Evolutionary conservation across 208 protist genomes (phyloP), one percentile per base, ranked within the genome.

Genomic region (Leishmania braziliensis): DNA sequence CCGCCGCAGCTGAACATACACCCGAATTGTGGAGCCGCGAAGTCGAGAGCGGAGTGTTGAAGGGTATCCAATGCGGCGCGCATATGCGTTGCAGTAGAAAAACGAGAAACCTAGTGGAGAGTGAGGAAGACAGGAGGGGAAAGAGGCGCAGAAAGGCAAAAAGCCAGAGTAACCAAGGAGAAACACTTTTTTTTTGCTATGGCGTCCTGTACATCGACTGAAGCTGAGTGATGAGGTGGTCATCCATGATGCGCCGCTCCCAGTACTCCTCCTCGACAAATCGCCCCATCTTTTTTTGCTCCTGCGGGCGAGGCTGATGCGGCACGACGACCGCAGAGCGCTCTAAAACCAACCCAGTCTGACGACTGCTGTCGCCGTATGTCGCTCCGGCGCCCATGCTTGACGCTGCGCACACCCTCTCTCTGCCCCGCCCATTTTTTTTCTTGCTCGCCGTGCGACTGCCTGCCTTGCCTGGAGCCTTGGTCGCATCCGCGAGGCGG

Each of bases 211-310:
- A 86, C 78, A 86, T 82, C 1, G 36, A 62, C 54, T 86, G 78
- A 0, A 89, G 80, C 78, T 80, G 77, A n/a, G 65, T 72, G 48
- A 93, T 87, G 53, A 93, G 83, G 62, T 84, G 75, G 62, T 86
- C 81, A 72, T 93, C 90, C 33, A 88, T 77, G 18, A 75, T 76
- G 39, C 69, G 65, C 23, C 85, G 84, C 54, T 84, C 84, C 58
- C 51, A 73, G 81, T 90, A 92, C 39, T 92, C 86, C 29, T 92
- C 89, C 79, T 88, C 84, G 9, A 90, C 51, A n/a, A 77, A 74
- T 46, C 84, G 82, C 66, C 87, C 89, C 36, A 92, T 53, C 29
- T 85, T 80, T 73, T 88, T 92, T 5, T 72, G 80, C 77, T 23
- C 63, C 10, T 75, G 72, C 5, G 73, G 20, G 3, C 46, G 81